Evolutionary conservation across 768 basidiomycete species (phyloP).

Genomic region (Mycena vulgaris): DNA sequence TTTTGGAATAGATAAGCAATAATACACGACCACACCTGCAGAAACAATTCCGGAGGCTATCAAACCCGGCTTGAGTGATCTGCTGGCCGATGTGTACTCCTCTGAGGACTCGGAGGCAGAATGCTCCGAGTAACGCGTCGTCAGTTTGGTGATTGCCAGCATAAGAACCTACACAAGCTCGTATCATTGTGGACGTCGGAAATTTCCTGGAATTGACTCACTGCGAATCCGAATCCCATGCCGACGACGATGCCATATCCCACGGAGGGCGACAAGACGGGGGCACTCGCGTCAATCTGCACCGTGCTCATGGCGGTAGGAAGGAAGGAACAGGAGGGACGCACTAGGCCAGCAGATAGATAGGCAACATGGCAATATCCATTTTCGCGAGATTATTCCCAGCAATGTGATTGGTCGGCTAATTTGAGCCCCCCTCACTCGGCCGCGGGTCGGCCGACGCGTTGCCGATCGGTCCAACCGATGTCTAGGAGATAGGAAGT

Average conservation of each 20-base stretch:
- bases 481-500: too few relatives aligned
- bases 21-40: slow-evolving; percentile 16
- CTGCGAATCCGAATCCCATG: slow-evolving; percentile 35
- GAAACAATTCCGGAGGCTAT: slow-evolving; percentile 25
- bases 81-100: slow-evolving; percentile 32
- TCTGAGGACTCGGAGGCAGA: slow-evolving; percentile 27
- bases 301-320: slow-evolving; percentile 9
- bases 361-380: neutral
- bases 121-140: slow-evolving; percentile 31
- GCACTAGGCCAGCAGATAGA: neutral
- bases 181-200: too few relatives aligned
- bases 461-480: too few relatives aligned
- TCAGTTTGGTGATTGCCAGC: slow-evolving; percentile 29
- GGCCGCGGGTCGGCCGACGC: too few relatives aligned
- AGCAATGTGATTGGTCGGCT: neutral
- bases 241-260: slow-evolving; percentile 39
- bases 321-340: neutral
- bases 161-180: slow-evolving; percentile 12
- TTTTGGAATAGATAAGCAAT: neutral
- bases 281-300: slow-evolving; percentile 34
- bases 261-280: slow-evolving; percentile 32
- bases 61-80: slow-evolving; percentile 20
- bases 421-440: too few relatives aligned
- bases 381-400: neutral
- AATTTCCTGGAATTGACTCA: too few relatives aligned